Evolutionary conservation across 805 yeast genomes (phyloP), one percentile per base, ranked within the genome.

Genomic region (Zygoascus flipseniorum): DNA sequence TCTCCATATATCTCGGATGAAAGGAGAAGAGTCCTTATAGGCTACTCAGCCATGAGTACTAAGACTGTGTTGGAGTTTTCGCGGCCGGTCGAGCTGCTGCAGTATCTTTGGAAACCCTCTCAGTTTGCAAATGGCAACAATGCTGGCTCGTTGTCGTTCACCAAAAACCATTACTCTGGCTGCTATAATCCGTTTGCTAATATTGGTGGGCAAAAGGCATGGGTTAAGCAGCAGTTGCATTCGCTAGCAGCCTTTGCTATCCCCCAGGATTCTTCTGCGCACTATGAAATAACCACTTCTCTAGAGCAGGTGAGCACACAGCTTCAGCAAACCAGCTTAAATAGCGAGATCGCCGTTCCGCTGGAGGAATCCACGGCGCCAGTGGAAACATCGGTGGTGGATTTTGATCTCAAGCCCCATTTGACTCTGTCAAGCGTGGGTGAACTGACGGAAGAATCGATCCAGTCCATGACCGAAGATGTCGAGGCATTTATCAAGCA

Each of bases 391-490:
- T 14, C 49, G 4, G 49, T 31, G 55, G 81, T 81, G 43, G 89
- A 84, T 59, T 84, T 86, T 60, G 71, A 69, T 41, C 56, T 82
- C 23, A 60, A 66, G 16, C 77, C 81, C 48, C 63, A 63, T 2
- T 54, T 74, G 43, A 52, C 65, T 19, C 62, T 76, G 47, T 73
- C 77, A n/a, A 58, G 72, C n/a, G 66, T 71, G 52, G 63, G 72
- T 13, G 64, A 60, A 28, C 70, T 80, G 52, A 75, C 78, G 54
- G 73, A 73, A 26, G 77, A 75, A 32, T 67, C 75, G n/a, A 54
- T 79, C 52, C 62, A 59, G 13, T 66, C 69, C 23, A 62, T 81
- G 37, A 68, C 70, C 43, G 58, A 60, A 1, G 74, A 74, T 52
- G 58, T 76, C 28, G 53, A 47, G 35, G 48, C 54, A 35, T 62